A percentile compares a stretch with the other conserved stretches of the same genome.
These are phyloP conservation scores for Rhizopus microsporus DNA, from an alignment of 371 early-diverging fungal species.

Conservation along the genomic window DNA sequence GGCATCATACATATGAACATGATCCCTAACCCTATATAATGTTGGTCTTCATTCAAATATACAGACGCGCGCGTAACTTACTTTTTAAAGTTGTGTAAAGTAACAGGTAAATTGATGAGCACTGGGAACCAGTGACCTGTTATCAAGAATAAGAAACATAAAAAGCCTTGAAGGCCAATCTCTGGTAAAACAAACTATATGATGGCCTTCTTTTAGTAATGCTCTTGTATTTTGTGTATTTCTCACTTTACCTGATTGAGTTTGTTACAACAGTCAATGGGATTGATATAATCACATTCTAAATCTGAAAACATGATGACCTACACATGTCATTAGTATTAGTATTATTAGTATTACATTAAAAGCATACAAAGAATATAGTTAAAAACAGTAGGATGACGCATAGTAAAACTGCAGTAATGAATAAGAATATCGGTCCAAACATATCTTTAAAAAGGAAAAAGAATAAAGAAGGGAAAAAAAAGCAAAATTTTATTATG, in stretches of 20 bases:
- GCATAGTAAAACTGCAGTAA: constrained; percentile 87
- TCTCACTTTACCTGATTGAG: constrained; percentile 76
- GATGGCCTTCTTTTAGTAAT: background rate
- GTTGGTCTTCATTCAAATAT: background rate
- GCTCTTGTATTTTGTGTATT: background rate
- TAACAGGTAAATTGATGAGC: constrained; percentile 80
- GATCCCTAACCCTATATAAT: constrained; percentile 60
- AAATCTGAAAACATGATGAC: constrained; percentile 89
- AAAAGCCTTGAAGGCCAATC: constrained; percentile 73
- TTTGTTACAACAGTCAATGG: constrained; percentile 92
- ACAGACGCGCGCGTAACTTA: constrained; percentile 33
- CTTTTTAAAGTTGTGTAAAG: constrained; percentile 80
- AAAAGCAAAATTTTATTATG: constrained; percentile 3
- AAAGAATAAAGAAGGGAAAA: constrained; percentile 13
- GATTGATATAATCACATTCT: constrained; percentile 96
- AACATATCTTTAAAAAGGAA: constrained; percentile 37
- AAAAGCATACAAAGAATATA: constrained; percentile 29
- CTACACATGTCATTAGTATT: constrained; percentile 35
- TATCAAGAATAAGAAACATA: constrained; percentile 76
- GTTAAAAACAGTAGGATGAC: constrained; percentile 89
- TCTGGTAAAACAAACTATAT: constrained; percentile 89
- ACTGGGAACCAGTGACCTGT: constrained; percentile 84
- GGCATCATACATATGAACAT: constrained; percentile 88
- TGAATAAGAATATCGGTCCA: constrained; percentile 74
- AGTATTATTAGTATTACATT: background rate